phyloP scores from a whole-genome alignment of 768 basidiomycete genomes.

The Hericium erinaceus region DNA sequence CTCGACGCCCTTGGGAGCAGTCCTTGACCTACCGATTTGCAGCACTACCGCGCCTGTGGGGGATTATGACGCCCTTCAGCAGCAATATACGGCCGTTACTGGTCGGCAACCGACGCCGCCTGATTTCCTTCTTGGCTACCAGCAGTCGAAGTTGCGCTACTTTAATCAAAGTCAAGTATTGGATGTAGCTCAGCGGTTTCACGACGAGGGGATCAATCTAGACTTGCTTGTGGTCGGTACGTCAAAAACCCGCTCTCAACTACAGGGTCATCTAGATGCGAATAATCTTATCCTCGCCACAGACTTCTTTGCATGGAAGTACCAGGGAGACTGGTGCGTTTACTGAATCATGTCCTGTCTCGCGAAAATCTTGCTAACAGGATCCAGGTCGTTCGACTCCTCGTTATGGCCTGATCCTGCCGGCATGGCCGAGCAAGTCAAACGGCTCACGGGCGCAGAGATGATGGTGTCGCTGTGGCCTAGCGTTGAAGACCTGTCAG shows the following conservation, averaged over 20 bases:
- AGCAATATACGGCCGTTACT: background rate
- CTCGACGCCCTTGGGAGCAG: background rate
- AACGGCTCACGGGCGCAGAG: background rate
- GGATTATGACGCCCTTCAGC: background rate
- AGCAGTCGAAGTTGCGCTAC: background rate
- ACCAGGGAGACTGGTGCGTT: background rate
- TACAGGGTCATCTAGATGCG: background rate
- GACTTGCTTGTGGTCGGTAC: background rate
- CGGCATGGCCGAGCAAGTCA: background rate
- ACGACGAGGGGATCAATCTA: background rate
- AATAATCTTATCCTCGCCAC: background rate
- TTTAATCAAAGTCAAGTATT: background rate
- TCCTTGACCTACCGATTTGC: background rate
- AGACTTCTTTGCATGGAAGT: background rate
- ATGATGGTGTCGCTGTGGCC: background rate
- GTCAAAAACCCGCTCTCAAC: background rate
- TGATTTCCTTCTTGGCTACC: background rate
- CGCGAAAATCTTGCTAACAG: no score
- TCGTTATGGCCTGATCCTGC: background rate
- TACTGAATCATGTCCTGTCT: no score
- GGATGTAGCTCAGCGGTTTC: background rate
- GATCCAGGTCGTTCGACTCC: background rate
- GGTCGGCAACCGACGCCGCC: background rate
- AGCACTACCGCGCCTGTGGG: background rate
- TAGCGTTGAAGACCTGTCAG: background rate